Evolutionary conservation across 257 asterid genomes (phyloP), one percentile per base, ranked within the genome.

Genomic region (Cruciata laevipes): DNA sequence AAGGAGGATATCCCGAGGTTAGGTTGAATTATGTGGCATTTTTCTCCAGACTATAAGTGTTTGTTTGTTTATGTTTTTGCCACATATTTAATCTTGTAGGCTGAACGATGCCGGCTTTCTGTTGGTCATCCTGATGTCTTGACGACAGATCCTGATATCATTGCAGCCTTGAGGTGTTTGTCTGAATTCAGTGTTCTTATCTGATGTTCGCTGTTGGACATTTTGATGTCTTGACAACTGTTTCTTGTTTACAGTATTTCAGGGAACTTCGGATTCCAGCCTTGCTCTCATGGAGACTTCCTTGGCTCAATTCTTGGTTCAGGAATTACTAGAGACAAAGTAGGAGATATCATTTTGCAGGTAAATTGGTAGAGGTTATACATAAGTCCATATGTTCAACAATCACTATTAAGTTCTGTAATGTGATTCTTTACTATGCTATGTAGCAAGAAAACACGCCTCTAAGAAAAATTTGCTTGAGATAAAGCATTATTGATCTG

Each of bases 1-100:
- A 77, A 76, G 97, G 99, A 77, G 99, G 99, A 80, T 90, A 90
- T 72, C 99, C 96, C 12, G 91, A 94, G 97, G 99, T 90, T 65
- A 74, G 79, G 33, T 27, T 52, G 38, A 31, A 65, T 3, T 24
- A 32, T 55, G 3, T 63, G 17, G 30, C 73, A 18, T 10, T 17
- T 30, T 17, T 60, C 18, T 55, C 57, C 21, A 65, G 31, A 55
- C 38, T 72, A 33, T 58, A 8, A 10, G 13, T 42, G 6, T 42
- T 3, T 74, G 71, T 42, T 71, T 47, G 24, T 9, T n/a, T 65
- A 42, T 57, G 62, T 44, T 27, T 31, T 20, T 44, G 68, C 35
- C 49, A 17, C 3, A 38, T 59, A 69, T 58, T 30, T 21, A 70
- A 16, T 68, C 35, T 76, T 70, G 8, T 66, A 93, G 99, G 99